Evolutionary conservation across 1,284 basidiomycete genomes (phyloP), one percentile per base, ranked within the genome.

Genomic region (Moniliella sp.): DNA sequence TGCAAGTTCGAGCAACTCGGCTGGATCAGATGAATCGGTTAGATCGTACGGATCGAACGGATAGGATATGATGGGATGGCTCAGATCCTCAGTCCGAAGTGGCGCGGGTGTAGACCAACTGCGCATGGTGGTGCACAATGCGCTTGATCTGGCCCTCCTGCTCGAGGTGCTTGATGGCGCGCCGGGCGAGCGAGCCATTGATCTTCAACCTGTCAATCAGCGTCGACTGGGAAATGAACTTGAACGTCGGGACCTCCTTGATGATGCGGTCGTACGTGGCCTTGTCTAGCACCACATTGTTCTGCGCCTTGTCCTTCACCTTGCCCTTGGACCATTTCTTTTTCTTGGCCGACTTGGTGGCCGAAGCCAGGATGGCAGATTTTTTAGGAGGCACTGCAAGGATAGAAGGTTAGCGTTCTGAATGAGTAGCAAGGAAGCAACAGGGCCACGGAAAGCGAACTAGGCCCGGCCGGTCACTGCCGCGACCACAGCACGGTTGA

Each of bases 261-360:
- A 93, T 65, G 70, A 93, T 84, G 62, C 81, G 81, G 71, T 93
- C 86, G 71, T 71, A 91, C 43, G 71, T 75, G 34, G 71, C 46
- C 26, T 48, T 45, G 48, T 61, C 57, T 21, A 91, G 75, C 54
- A 76, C 69, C 64, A 94, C 86, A 60, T 79, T 74, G 71, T 88
- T 82, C 45, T 64, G 59, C 42, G 62, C 57, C 76, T 93, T 93
- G 70, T 93, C 84, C 76, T 93, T 93, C 65, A 93, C 84, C 69
- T 91, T 91, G 65, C 86, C 86, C 74, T 94, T 94, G 52, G 86
- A 93, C 86, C 86, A 94, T 74, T 94, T 94, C 78, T 94, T 94
- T 74, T 94, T 94, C 74, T 93, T 93, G 46, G 76, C 43, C 10
- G 44, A 39, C 45, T 57, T 57, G 43, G 45, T 37, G 43, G 56